These are phyloP conservation scores for Xylaria grammica DNA, from an alignment of 495 filamentous ascomycete genomes.

Conservation along the genomic window DNA sequence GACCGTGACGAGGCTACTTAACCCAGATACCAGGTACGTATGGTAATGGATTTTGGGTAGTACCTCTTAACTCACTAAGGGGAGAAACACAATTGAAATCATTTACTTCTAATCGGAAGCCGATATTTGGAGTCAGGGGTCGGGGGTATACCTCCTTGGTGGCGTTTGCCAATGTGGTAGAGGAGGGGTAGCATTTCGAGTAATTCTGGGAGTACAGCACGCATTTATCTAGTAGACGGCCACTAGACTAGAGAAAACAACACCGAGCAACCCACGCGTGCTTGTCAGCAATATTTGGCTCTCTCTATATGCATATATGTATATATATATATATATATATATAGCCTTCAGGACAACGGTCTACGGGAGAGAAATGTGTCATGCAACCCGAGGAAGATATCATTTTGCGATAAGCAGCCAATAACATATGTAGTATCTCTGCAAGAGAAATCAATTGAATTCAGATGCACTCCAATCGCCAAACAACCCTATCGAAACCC, in stretches of 20 bases:
- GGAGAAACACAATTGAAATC: too few relatives aligned
- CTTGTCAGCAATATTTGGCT: too few relatives aligned
- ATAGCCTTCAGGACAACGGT: background rate
- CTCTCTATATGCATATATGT: too few relatives aligned
- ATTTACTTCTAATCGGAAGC: slow-evolving; percentile 1
- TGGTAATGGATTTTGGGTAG: background rate
- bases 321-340: too few relatives aligned
- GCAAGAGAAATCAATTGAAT: slow-evolving; percentile 45
- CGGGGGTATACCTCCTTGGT: slow-evolving; percentile 2
- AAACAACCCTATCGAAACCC: slow-evolving; percentile 52
- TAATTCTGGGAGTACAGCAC: too few relatives aligned
- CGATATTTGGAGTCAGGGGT: background rate
- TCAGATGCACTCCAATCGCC: slow-evolving; percentile 52
- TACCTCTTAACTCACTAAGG: background rate
- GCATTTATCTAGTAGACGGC: too few relatives aligned
- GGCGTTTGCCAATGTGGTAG: background rate
- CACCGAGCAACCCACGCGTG: too few relatives aligned
- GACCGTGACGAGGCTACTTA: background rate
- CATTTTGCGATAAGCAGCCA: background rate
- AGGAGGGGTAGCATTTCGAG: too few relatives aligned
- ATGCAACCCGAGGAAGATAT: slow-evolving; percentile 14
- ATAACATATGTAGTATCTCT: slow-evolving; percentile 17
- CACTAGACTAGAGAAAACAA: too few relatives aligned
- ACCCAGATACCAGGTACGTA: too few relatives aligned
- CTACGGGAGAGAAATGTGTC: background rate